Evolutionary conservation across 2,329 filamentous ascomycete species (phyloP), one percentile per base, ranked within the genome.

Genomic region (Aquanectria penicillioides): DNA sequence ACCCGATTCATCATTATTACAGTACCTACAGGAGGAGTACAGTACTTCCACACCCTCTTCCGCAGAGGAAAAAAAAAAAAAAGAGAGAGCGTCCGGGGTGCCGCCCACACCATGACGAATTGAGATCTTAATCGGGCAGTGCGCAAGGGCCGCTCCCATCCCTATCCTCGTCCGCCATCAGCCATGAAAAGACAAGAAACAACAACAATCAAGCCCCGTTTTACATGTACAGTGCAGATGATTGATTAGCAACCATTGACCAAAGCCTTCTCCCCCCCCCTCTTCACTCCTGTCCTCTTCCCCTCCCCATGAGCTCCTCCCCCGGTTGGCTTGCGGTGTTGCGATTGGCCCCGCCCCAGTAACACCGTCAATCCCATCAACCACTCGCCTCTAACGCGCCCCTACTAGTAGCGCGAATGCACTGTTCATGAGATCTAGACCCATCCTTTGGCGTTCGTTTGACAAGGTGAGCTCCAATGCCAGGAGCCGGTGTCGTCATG

Each of bases 101-200:
- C 43, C 41, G 46, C 41, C 50, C 54, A 60, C 54, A 60, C 62
- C 59, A 60, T 50, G 41, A 49, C 64, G 65, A 64, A 57, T 52
- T 61, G 64, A 69, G 65, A 69, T 69, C 67, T 62, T 59, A 65
- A 69, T 68, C 61, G 58, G 60, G 66, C 54, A 67, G 55, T 59
- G 49, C 57, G 47, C 65, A 63, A 65, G 65, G 59, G 56, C 44
- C 48, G 48, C 63, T 36, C 57, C 44, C 36, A 22, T 23, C 12
- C 36, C 36, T 20, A 13, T 8, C 31, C 31, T 9, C 44, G 23
- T 33, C 44, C 44, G 28, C 41, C 50, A 43, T 54, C 26, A 33
- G 31, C 47, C 47, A 40, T 40, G 33, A 48, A 22, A 36, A 48
- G 44, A 34, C 29, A 29, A 37, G 38, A 57, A 28, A 36, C 48